These are phyloP conservation scores for Onygena corvina DNA, from an alignment of 2,329 filamentous ascomycete genomes.

Conservation along the genomic window DNA sequence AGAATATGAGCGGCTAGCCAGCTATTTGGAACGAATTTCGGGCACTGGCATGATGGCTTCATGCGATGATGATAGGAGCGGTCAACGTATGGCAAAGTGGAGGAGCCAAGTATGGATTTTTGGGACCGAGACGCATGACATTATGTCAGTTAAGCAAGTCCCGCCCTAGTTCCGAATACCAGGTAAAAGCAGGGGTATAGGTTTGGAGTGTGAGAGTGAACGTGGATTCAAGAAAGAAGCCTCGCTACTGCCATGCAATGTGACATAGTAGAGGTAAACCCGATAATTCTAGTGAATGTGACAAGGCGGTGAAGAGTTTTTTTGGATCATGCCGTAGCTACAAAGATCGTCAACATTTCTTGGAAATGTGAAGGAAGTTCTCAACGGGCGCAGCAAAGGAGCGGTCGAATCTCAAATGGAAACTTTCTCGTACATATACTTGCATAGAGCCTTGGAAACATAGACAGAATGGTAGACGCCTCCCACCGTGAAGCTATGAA, in stretches of 20 bases:
- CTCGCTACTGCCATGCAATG: constrained; percentile 8
- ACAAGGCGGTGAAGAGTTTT: constrained; percentile 7
- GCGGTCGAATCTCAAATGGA: background rate
- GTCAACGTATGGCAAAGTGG: background rate
- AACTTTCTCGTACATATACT: too few relatives aligned
- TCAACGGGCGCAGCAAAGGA: background rate
- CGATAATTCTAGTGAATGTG: constrained; percentile 1
- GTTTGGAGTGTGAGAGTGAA: background rate
- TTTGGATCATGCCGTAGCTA: background rate
- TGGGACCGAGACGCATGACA: background rate
- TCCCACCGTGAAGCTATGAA: too few relatives aligned
- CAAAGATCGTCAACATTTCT: background rate
- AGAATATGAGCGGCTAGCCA: background rate
- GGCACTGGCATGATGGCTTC: background rate
- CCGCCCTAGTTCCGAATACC: background rate
- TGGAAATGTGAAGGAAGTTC: background rate
- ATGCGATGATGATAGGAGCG: background rate
- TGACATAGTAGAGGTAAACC: background rate
- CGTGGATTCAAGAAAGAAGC: background rate
- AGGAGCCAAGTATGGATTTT: background rate
- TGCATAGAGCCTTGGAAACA: too few relatives aligned
- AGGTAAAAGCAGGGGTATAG: constrained; percentile 1
- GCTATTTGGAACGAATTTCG: background rate
- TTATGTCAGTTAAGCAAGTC: background rate
- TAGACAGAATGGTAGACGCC: too few relatives aligned